Evolutionary conservation across 495 filamentous ascomycete species (phyloP), one percentile per base, ranked within the genome.

Genomic region (Daldinia vernicosa): DNA sequence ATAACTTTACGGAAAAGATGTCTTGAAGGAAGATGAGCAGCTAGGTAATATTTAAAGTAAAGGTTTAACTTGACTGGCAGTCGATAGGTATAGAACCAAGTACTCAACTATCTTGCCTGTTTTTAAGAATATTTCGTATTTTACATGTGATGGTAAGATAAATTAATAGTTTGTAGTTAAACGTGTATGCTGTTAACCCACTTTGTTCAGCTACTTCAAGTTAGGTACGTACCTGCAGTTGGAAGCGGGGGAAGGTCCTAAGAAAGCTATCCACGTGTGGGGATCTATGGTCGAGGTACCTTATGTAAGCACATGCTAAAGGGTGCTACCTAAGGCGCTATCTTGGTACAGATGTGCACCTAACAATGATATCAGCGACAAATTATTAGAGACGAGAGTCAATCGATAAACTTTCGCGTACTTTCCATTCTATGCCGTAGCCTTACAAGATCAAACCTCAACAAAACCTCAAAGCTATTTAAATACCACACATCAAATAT

Each of bases 341-440:
- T n/a, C n/a, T n/a, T n/a, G 14, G 17, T n/a, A 17, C 39, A 40
- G 37, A 52, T 14, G 6, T 15, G 19, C 50, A 30, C 50, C 50
- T n/a, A 53, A 53, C 50, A 53, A 53, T 53, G 50, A 53, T 53
- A 53, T 53, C 50, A 53, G 24, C 50, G 12, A 27, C 27, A 53
- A 52, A 52, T 52, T 15, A 15, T 28, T 22, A 19, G 40, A 47
- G 40, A 22, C 9, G 14, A 14, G 12, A 47, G 7, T 47, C 6
- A 11, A 47, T 47, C 6, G 4, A 47, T 47, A 4, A 47, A 47
- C 43, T 24, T 47, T 9, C 51, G 9, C 51, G 2, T 30, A 30
- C 15, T 53, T 5, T 26, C 1, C 1, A 28, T 53, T 24, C 1
- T 30, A 47, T 35, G 33, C 12, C 11, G 12, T 35, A 35, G 33